A percentile compares a stretch with the other conserved stretches of the same genome.
phyloP scores from a whole-genome alignment of 306 rosid species.

The Vigna angularis region DNA sequence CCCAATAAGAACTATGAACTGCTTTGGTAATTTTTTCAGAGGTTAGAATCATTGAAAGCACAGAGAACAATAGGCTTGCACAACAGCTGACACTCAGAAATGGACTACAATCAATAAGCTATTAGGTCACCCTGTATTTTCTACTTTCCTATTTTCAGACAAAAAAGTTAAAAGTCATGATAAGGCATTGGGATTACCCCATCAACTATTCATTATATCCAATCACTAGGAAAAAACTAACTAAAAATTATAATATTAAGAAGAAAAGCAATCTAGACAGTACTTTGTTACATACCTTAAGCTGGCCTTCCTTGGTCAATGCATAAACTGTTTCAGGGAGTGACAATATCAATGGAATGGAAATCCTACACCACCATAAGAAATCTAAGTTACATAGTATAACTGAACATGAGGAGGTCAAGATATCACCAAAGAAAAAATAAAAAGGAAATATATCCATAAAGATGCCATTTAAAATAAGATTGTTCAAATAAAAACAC shows the following conservation, averaged over 20 bases:
- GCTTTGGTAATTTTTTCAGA: neutral
- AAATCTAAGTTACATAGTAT: slow-evolving; percentile 28
- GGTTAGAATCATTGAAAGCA: neutral
- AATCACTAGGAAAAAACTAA: neutral
- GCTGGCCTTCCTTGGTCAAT: slow-evolving; percentile 70
- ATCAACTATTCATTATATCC: slow-evolving; percentile 15
- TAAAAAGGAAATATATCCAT: slow-evolving; percentile 8
- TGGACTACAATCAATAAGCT: slow-evolving; percentile 6
- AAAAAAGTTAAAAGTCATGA: slow-evolving; percentile 15
- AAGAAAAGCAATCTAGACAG: slow-evolving; percentile 23
- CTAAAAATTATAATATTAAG: neutral
- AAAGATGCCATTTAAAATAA: slow-evolving; percentile 22
- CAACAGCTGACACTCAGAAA: neutral
- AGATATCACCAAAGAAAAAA: slow-evolving; percentile 13
- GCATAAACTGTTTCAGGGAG: slow-evolving; percentile 89
- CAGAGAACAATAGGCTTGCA: neutral
- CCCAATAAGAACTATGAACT: slow-evolving; percentile 1
- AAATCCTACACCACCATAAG: slow-evolving; percentile 62
- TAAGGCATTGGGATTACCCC: slow-evolving; percentile 5
- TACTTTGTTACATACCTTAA: slow-evolving; percentile 67
- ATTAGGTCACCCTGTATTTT: slow-evolving; percentile 11
- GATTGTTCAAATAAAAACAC: slow-evolving; percentile 40
- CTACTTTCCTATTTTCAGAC: slow-evolving; percentile 15
- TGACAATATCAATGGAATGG: slow-evolving; percentile 83
- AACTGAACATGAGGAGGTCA: slow-evolving; percentile 12